Percentiles rank a stretch among this genome's conserved stretches.
phyloP scores from a whole-genome alignment of 257 asterid species.

The Solanum gandarillasii region DNA sequence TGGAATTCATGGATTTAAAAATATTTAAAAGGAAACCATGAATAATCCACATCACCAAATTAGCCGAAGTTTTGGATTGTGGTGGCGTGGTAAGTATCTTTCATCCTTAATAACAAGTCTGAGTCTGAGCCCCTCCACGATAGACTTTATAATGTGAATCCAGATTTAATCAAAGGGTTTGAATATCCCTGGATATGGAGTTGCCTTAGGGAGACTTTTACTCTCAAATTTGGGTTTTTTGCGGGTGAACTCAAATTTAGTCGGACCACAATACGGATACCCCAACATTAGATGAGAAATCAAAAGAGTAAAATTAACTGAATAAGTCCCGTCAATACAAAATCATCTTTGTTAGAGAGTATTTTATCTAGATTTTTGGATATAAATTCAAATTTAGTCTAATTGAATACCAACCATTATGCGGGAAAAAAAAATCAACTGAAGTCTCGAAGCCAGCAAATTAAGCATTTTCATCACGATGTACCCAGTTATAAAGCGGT shows the following conservation, averaged over 20 bases:
- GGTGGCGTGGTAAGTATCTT: rapidly evolving
- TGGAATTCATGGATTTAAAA: background rate
- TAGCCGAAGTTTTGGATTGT: background rate
- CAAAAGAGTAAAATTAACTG: too few relatives aligned
- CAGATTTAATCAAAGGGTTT: too few relatives aligned
- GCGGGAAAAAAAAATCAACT: too few relatives aligned
- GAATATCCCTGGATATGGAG: too few relatives aligned
- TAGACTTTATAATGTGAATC: too few relatives aligned
- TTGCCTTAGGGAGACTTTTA: too few relatives aligned
- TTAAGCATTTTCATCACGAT: background rate
- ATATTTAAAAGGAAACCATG: background rate
- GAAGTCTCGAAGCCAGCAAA: background rate
- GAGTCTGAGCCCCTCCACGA: background rate
- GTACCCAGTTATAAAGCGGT: background rate
- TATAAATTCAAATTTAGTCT: background rate
- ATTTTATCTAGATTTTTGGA: background rate
- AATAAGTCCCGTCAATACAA: background rate
- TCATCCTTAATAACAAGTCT: background rate
- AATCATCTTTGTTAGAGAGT: background rate
- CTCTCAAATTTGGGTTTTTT: background rate
- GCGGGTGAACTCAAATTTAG: too few relatives aligned
- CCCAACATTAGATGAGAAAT: too few relatives aligned
- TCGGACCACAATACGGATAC: too few relatives aligned
- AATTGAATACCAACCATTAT: too few relatives aligned
- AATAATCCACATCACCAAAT: background rate